Evolutionary conservation across 768 basidiomycete genomes (phyloP).

Genomic region (Pisolithus orientalis): DNA sequence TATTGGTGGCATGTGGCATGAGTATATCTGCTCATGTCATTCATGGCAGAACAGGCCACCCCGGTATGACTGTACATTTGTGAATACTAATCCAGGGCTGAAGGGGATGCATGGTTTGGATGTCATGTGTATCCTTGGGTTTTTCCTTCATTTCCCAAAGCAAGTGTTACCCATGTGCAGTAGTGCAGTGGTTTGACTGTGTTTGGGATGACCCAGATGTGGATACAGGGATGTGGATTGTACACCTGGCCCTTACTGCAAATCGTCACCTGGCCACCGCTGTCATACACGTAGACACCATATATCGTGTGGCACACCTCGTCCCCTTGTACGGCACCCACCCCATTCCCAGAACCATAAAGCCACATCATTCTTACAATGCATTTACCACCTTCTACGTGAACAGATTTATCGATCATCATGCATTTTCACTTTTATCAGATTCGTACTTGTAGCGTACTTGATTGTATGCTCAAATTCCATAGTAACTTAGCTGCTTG

Average conservation of each 20-base stretch:
- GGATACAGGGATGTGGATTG: conserved; percentile 22
- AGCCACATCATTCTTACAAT: too few species aligned
- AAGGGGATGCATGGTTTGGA: conserved; percentile 19
- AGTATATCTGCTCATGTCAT: too few species aligned
- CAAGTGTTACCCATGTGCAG: conserved; percentile 17
- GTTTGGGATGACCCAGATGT: conserved; percentile 11
- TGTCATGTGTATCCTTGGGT: conserved; percentile 11
- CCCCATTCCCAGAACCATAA: too few species aligned
- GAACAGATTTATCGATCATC: conserved; percentile 15
- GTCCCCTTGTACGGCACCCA: too few species aligned
- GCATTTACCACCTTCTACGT: too few species aligned
- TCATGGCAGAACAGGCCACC: too few species aligned
- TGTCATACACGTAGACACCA: neutral
- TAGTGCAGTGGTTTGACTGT: conserved; percentile 21
- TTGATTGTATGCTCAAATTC: too few species aligned
- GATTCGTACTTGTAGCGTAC: neutral
- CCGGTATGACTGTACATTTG: conserved; percentile 23
- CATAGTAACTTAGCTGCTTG: too few species aligned
- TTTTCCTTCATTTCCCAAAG: conserved; percentile 15
- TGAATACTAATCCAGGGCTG: conserved; percentile 6
- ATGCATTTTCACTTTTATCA: conserved; percentile 1
- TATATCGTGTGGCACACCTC: neutral
- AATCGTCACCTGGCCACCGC: neutral
- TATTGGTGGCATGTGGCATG: too few species aligned
- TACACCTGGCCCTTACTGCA: neutral